A percentile compares a stretch with the other conserved stretches of the same genome.
These are phyloP conservation scores for Oryza meyeriana DNA, from an alignment of 176 grass and related monocot genomes.

Conservation along the genomic window DNA sequence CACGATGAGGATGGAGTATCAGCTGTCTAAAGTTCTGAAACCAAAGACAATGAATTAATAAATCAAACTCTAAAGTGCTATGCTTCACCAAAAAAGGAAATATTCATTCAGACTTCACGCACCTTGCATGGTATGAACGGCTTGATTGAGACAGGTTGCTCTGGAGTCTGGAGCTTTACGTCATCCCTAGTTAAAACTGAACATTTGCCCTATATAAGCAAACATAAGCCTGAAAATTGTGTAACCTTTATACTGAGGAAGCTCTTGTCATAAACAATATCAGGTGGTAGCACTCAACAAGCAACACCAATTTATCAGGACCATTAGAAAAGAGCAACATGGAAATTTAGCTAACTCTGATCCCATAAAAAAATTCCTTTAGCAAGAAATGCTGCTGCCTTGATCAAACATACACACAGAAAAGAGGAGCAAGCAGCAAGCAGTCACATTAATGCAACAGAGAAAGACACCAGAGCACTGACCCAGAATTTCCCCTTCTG, in stretches of 20 bases:
- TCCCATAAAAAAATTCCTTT: too few relatives aligned
- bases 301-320: neutral
- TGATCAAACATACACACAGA: neutral
- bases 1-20: neutral
- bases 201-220: neutral
- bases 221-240: neutral
- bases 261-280: neutral
- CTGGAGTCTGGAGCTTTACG: neutral
- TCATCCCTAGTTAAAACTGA: neutral
- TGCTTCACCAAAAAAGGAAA: neutral
- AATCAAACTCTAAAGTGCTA: neutral
- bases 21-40: neutral
- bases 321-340: neutral
- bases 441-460: neutral
- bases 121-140: slow-evolving; percentile 3
- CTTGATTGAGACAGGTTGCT: neutral
- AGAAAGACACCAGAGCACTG: neutral
- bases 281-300: neutral
- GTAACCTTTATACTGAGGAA: neutral
- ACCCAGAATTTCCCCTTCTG: neutral
- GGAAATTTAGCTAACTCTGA: neutral
- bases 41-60: neutral
- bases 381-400: neutral
- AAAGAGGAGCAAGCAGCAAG: neutral
- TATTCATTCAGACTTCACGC: neutral